These are phyloP conservation scores for Rhizophagus clarus DNA, from an alignment of 192 early-diverging fungal species.

Conservation along the genomic window DNA sequence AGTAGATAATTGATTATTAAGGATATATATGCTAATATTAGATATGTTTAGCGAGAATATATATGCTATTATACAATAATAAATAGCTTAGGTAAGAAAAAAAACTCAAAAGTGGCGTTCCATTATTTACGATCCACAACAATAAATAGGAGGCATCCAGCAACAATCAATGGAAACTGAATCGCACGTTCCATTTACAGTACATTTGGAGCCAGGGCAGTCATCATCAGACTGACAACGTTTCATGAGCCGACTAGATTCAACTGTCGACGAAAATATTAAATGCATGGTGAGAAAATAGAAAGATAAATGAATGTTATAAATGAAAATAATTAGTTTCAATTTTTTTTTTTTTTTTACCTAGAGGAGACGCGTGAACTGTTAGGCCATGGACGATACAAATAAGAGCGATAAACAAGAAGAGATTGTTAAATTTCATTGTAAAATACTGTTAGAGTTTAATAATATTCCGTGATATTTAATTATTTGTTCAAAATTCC, in stretches of 20 bases:
- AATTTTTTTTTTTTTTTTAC: neutral
- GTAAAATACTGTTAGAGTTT: neutral
- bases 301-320: neutral
- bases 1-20: too few relatives aligned
- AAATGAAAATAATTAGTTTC: slow-evolving; percentile 5
- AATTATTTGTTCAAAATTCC: neutral
- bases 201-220: neutral
- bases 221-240: neutral
- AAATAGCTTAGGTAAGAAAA: too few relatives aligned
- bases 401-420: neutral
- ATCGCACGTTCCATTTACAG: neutral
- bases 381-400: neutral
- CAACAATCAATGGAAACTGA: neutral
- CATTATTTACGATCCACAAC: neutral
- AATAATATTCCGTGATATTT: neutral
- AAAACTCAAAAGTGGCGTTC: too few relatives aligned
- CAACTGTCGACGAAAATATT: neutral
- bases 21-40: too few relatives aligned
- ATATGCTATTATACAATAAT: too few relatives aligned
- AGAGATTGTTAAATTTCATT: slow-evolving; percentile 13
- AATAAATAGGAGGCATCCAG: neutral
- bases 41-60: too few relatives aligned
- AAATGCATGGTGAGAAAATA: neutral
- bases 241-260: neutral
- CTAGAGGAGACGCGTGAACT: neutral